Evolutionary conservation across 2,329 filamentous ascomycete species (phyloP), one percentile per base, ranked within the genome.

Genomic region (Neobulgaria alba): DNA sequence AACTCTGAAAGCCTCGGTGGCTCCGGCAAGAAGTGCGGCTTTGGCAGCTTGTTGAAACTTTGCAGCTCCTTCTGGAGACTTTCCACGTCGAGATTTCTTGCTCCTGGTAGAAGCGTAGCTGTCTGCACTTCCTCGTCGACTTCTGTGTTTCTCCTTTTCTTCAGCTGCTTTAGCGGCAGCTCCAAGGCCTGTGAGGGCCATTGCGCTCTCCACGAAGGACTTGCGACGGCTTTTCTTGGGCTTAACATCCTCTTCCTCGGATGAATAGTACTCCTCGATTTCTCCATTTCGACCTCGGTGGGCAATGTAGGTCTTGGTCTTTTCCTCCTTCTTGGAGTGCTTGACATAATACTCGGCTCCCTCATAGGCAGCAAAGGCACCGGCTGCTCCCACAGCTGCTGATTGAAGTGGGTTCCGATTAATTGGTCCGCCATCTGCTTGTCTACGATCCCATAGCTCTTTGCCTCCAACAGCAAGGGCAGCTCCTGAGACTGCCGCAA

Each of bases 1-100:
- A 42, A 88, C 81, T 47, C 86, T 82, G 71, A 94, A 94, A 31
- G 90, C 90, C 63, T 95, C 89, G 40, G 88, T 84, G 30, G 89
- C 90, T 54, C 88, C 90, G 20, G 90, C 89, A 34, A 94, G 75
- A 29, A 95, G 71, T 15, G 89, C 92, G 23, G 90, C 89, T 68
- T 92, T 90, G 60, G 89, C 86, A 23, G 88, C 88, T 64, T 95
- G 87, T 51, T 88, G 79, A 34, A 86, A 75, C 54, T 85, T 85
- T 53, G 67, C 71, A 26, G 67, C 63, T 62, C 61, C 68, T 58
- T 62, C 65, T 30, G 68, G 70, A 42, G 67, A 70, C 48, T 68
- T 68, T 29, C 60, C 61, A 46, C 67, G 68, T 42, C 71, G 67
- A 32, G 72, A 69, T 35, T 69, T 73, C 33, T 67, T 67, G 29